A percentile compares a stretch with the other conserved stretches of the same genome.
phyloP scores from a whole-genome alignment of 2,329 filamentous ascomycete species.

The Neofusicoccum umdonicola region DNA sequence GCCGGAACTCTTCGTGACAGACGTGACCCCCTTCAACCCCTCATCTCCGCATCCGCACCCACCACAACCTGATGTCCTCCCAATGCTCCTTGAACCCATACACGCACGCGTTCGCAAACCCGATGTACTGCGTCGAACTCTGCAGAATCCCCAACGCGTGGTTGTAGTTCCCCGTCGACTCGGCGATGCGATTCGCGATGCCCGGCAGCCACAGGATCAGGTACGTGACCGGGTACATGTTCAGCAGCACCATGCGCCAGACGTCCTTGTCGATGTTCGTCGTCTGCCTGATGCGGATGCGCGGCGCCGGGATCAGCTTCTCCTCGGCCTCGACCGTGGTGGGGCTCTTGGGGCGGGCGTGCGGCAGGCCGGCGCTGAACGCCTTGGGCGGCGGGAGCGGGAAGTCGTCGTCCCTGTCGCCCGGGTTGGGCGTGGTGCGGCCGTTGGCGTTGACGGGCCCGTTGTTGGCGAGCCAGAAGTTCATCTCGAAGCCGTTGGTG shows the following conservation, averaged over 20 bases:
- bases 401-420: background rate
- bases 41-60: background rate
- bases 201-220: conserved; percentile 35
- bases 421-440: background rate
- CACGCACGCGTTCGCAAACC: conserved; percentile 24
- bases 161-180: conserved; percentile 11
- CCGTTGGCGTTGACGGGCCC: background rate
- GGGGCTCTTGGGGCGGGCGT: no score
- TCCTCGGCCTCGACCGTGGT: background rate
- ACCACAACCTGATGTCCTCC: background rate
- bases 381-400: background rate
- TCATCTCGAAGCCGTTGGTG: conserved; percentile 12
- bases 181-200: conserved; percentile 26
- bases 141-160: conserved; percentile 23
- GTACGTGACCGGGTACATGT: conserved; percentile 36
- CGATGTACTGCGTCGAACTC: conserved; percentile 26
- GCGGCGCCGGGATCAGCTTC: conserved; percentile 4
- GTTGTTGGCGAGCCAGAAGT: conserved; percentile 9
- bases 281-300: background rate
- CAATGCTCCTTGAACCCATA: conserved; percentile 24
- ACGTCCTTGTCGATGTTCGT: conserved; percentile 21
- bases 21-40: no score
- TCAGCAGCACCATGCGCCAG: conserved; percentile 32
- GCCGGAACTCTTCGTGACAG: background rate
- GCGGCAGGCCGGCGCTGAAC: background rate